Base-by-base conservation (phyloP, 768 basidiomycete genomes). In the Mycena galopus region DNA sequence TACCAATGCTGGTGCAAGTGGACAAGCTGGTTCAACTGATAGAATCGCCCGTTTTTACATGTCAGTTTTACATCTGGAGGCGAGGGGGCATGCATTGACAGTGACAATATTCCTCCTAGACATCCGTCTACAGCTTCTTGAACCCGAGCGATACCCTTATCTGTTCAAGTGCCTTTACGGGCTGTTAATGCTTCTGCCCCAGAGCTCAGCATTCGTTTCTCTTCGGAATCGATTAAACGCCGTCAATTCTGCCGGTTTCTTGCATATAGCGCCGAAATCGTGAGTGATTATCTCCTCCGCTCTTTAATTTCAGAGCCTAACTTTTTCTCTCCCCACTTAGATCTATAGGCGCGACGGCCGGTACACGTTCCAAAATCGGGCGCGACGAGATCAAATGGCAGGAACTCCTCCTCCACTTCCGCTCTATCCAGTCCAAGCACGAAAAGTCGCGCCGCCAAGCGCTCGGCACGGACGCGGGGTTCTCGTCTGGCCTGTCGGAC, bases 111-210 rank as follows among this genome's bases (percentile, higher is more conserved):
- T 27, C 37, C 57, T 33, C 32, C 5, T 73, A 95, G 94, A 94
- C 81, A 86, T 94, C 16, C 95, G 98, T 17, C 85, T 99, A 2
- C 98, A 99, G 82, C 89, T 99, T 5, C 88, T 99, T 42, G 98
- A 99, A 78, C 98, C 98, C 8, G 98, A 99, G 73, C 91, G 92
- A 91, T 93, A 98, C 79, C 97, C 97, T 0, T 94, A 95, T 83
- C 87, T 99, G 30, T 97, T 96, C 89, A 99, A 99, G 79, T 98
- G 97, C 78, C 87, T 99, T 4, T 99, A 99, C 79, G 98, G 98
- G 2, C 86, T 99, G 10, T 86, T 99, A 70, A 99, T 99, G 98
- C 86, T 99, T 65, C 84, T 99, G 11, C 98, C 98, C 0, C 98
- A 99, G 84, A 98, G 96, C 79, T 93, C 94, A 27, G 98, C 98